Base-by-base conservation (phyloP, 345 rosid species). In the Pelargonium nanum region DNA sequence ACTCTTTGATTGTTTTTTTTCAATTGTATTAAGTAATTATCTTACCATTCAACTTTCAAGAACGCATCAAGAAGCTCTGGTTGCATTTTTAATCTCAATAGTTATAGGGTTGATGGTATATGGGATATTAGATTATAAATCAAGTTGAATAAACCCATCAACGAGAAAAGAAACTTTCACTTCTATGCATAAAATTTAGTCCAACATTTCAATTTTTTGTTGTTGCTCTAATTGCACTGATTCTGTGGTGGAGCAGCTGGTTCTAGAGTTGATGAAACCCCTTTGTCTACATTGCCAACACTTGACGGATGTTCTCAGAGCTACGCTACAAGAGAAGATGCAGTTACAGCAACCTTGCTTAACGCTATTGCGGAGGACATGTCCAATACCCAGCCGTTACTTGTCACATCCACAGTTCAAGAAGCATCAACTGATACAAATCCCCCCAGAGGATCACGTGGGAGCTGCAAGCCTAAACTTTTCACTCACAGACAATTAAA, bases 401-500 rank as follows among this genome's bases (percentile, higher is more conserved):
- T 22, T 9, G 45, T 34, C 4, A 34, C 12, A 1, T 9, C 45
- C 12, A 1, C 12, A 24, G 13, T 6, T 55, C 57, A 22, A 4
- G 25, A 55, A 22, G 25, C 57, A 22, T 52, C 58, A 26, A 54
- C 50, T 15, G 21, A 19, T n/a, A 7, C 72, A 19, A 50, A 21
- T 5, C 25, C 59, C 6, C 25, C 26, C 15, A 5, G 61, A 19
- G 52, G 2, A 24, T 40, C 58, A 34, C 13, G 12, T 34, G 13
- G 13, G 16, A 54, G 65, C 15, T 20, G 24, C n/a, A 13, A 13
- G 25, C 63, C 59, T 53, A 16, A 0, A 23, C 28, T 68, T 19
- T 84, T 88, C 72, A 81, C 81, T 56, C 78, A 89, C 61, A 85
- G 76, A 65, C 74, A 74, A 28, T 59, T 87, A n/a, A 78, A 77